Evolutionary conservation across 352 stramenopile species (phyloP), one percentile per base, ranked within the genome.

Genomic region (Globisporangium cederbergense): DNA sequence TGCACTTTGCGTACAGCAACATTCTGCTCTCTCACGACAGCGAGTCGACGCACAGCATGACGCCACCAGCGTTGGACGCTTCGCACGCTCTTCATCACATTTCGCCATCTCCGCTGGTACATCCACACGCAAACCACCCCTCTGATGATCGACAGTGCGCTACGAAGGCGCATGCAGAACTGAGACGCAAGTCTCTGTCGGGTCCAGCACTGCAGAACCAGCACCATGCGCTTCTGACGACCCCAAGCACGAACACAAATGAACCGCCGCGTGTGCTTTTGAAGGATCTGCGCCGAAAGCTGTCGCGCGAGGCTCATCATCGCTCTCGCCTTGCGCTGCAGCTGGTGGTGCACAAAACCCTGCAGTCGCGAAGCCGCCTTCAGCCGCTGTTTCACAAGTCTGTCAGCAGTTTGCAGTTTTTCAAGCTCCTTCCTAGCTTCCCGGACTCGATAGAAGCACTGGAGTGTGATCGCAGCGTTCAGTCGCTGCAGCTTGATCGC

Each of bases 41-140:
- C 38, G 13, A 62, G 34, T 38, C 11, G 16, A 13, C 5, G 16
- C 18, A 43, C 65, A 4, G 60, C 32, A 32, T 57, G 55, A 13
- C 73, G 69, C 79, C 78, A 91, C 81, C 81, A 91, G 7, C 57
- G 67, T 52, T 89, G 78, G n/a, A 89, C 13, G 18, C 53, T 60
- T 4, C 20, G 25, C 11, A 66, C 57, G 46, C 32, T 52, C 1
- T 25, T 34, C 11, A 53, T 64, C 1, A 65, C 30, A 5, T 25
- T 50, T 3, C 20, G 16, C 54, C 75, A 88, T 1, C 65, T 54
- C 54, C 67, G 53, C 9, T 64, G 50, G 4, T 28, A 62, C 20
- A 79, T 51, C 72, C 73, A 79, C 2, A 45, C 43, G 0, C 38
- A 9, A 0, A 89, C n/a, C 4, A 6, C 58, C 0, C 46, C 54